Conservation (phyloP, 306 rosid genomes). For the Calophaca sinica region DNA sequence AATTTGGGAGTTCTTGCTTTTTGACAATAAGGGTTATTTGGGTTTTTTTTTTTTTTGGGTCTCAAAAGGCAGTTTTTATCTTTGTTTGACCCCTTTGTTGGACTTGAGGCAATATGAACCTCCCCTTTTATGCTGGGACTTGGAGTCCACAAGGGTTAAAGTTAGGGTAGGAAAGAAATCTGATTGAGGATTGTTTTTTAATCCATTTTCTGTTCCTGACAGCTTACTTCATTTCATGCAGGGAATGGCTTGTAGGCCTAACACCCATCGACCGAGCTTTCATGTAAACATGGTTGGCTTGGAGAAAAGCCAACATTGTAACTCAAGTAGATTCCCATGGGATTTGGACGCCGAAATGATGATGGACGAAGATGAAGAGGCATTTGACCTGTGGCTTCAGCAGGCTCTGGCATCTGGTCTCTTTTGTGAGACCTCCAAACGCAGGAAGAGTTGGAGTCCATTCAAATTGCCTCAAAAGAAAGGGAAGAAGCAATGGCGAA, state of each 20-base stretch:
- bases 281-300: constrained; percentile 98
- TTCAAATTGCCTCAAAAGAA: constrained; percentile 84
- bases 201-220: constrained; percentile 22
- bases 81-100: constrained; percentile 25
- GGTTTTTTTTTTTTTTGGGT: neutral
- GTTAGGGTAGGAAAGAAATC: neutral
- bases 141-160: constrained; percentile 7
- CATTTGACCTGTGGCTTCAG: constrained; percentile 94
- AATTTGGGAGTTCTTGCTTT: constrained; percentile 2
- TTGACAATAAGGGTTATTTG: constrained; percentile 12
- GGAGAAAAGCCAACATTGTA: constrained; percentile 83
- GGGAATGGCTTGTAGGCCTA: constrained; percentile 99
- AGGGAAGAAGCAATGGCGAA: constrained; percentile 93
- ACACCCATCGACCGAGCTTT: constrained; percentile 95
- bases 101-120: constrained; percentile 20
- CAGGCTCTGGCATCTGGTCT: constrained; percentile 94
- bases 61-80: neutral
- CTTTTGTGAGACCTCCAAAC: constrained; percentile 89
- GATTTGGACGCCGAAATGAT: constrained; percentile 96
- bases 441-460: constrained; percentile 97
- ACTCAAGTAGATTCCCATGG: constrained; percentile 91
- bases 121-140: neutral
- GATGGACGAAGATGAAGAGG: constrained; percentile 96
- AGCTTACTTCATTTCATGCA: constrained; percentile 46
- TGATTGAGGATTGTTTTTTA: neutral